These are phyloP conservation scores for Waltergamsia citrina DNA, from an alignment of 2,329 filamentous ascomycete species.

Conservation along the genomic window DNA sequence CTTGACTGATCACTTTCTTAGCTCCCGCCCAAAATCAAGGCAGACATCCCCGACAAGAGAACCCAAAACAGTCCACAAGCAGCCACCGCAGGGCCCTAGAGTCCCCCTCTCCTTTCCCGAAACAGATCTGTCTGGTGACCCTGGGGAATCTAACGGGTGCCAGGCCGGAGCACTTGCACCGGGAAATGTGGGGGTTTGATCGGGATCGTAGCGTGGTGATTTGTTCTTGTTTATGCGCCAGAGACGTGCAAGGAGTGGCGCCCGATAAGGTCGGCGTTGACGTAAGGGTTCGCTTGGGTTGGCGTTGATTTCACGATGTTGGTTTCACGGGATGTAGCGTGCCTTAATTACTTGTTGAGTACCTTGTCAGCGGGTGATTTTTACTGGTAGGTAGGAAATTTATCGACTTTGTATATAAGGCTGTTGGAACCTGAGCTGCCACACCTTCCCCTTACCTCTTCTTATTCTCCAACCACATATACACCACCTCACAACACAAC, in stretches of 20 bases:
- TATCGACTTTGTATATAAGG: too few species aligned
- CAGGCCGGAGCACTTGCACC: neutral
- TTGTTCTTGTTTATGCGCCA: neutral
- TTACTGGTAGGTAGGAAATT: too few species aligned
- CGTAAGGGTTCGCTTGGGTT: neutral
- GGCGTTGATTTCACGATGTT: neutral
- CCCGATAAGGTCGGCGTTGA: neutral
- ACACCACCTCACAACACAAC: slow-evolving; percentile 5
- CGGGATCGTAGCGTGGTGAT: neutral
- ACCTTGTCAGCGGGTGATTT: too few species aligned
- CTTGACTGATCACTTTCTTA: too few species aligned
- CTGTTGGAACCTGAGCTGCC: neutral
- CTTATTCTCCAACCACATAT: slow-evolving; percentile 1
- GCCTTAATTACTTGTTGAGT: too few species aligned
- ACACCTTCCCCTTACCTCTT: too few species aligned
- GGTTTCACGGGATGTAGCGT: too few species aligned
- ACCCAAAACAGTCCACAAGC: too few species aligned
- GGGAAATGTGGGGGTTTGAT: neutral
- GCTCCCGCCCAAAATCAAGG: too few species aligned
- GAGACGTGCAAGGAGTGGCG: slow-evolving; percentile 7
- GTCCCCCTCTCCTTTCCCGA: too few species aligned
- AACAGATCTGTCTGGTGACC: neutral
- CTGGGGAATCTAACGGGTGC: neutral
- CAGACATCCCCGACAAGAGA: too few species aligned
- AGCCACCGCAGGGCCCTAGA: too few species aligned